Percentiles rank a stretch among this genome's conserved stretches.
Evolutionary conservation across 202 grass and related monocot species (phyloP).

Genomic region (Brachypodium distachyon): DNA sequence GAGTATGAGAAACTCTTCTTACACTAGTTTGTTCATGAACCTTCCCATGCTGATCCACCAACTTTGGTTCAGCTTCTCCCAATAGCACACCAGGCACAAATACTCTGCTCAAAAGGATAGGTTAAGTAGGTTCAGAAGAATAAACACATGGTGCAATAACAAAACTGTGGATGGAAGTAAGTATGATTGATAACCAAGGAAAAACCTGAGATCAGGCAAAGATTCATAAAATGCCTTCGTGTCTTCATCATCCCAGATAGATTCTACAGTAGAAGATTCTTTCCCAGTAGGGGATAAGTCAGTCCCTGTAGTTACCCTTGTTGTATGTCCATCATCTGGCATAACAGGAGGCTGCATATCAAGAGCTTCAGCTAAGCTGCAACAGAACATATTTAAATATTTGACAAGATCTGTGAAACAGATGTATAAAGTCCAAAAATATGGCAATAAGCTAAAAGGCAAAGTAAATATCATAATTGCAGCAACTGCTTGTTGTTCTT

Average conservation of each 20-base stretch:
- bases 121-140: neutral
- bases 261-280: neutral
- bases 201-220: conserved; percentile 10
- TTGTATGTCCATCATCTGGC: conserved; percentile 12
- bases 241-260: conserved; percentile 15
- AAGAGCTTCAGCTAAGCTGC: conserved; percentile 16
- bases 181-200: neutral
- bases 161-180: neutral
- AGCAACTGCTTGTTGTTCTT: neutral
- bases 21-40: neutral
- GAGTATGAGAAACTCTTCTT: neutral
- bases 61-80: conserved; percentile 11
- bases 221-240: conserved; percentile 9
- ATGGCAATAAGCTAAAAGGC: neutral
- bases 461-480: neutral
- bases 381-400: neutral
- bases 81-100: conserved; percentile 6
- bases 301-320: neutral
- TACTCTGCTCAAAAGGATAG: conserved; percentile 1
- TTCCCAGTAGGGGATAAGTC: neutral
- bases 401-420: neutral
- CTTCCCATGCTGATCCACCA: neutral
- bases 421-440: neutral
- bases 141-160: neutral
- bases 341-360: conserved; percentile 15